phyloP scores from a whole-genome alignment of 306 rosid species.

The Fragaria nilgerrensis region DNA sequence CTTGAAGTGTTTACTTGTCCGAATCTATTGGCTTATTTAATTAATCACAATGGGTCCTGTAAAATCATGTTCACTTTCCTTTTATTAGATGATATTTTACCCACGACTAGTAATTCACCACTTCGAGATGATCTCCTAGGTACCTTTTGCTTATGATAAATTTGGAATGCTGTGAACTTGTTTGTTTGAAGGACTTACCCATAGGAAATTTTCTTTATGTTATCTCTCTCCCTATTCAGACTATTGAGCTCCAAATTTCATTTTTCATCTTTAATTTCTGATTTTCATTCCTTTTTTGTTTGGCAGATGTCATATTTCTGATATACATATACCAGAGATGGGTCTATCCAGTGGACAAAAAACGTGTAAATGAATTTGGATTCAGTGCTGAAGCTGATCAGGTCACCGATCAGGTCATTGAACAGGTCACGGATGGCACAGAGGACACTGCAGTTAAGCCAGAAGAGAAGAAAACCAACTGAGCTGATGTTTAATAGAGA shows the following conservation, averaged over 20 bases:
- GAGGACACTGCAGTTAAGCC: slow-evolving; percentile 42
- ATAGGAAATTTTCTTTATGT: not conserved
- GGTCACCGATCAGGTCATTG: slow-evolving; percentile 15
- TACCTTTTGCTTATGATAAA: not conserved
- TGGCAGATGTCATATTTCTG: slow-evolving; percentile 90
- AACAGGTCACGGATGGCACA: slow-evolving; percentile 39
- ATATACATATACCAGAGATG: slow-evolving; percentile 85
- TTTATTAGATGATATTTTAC: too few species aligned
- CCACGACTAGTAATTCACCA: not conserved
- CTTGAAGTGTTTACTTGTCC: not conserved
- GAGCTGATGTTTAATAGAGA: slow-evolving; percentile 36
- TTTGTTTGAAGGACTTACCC: not conserved
- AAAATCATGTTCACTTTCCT: not conserved
- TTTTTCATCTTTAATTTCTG: not conserved
- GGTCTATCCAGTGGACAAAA: slow-evolving; percentile 91
- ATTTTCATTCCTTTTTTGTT: slow-evolving; percentile 17
- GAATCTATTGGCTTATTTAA: not conserved
- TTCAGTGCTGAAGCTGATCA: slow-evolving; percentile 62
- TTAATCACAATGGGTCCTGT: not conserved
- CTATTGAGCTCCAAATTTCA: not conserved
- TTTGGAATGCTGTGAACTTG: not conserved
- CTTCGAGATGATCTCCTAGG: not conserved
- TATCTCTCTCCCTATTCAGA: not conserved
- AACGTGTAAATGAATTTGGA: slow-evolving; percentile 91
- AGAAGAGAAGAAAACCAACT: slow-evolving; percentile 93